Evolutionary conservation across 1,284 basidiomycete genomes (phyloP), one percentile per base, ranked within the genome.

Genomic region (Ganoderma resinaceum): DNA sequence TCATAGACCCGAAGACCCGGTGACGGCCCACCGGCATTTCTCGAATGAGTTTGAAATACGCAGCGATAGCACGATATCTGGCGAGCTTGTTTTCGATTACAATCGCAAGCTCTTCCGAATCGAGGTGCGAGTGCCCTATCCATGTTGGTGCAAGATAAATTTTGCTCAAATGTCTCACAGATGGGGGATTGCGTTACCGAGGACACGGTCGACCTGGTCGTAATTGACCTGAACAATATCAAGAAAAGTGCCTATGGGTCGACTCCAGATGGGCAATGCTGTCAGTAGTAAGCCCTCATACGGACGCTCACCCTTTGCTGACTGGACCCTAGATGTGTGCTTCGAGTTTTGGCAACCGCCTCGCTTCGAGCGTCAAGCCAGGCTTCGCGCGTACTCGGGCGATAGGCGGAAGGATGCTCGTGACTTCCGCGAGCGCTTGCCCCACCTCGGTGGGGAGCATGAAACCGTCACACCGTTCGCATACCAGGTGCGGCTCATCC

Each of bases 91-190:
- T 55, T 87, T 91, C 61, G 85, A 91, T 63, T 92, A 91, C 69
- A 85, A 87, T 31, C 85, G 89, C 71, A 91, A 90, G 78, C 73
- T 86, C n/a, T 83, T 93, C 37, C 84, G 87, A 16, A 83, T 91
- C 23, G 82, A 80, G 78, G 90, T 89, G 68, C 76, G 81, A 70
- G 49, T 20, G 29, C 2, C 26, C 26, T 20, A 60, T n/a, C 23
- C 18, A 23, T n/a, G n/a, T n/a, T n/a, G n/a, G 23, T 5, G 1
- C 2, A 2, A 5, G 3, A 29, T 29, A 9, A 20, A 26, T 4
- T 18, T 7, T 26, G 16, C 29, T 53, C 5, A 20, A n/a, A 26
- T 40, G 1, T 37, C 35, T 31, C 14, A 8, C 40, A 90, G 88
- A 82, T 90, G 52, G 90, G 89, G 40, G 84, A 89, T 67, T 80